Percentiles rank a stretch among this genome's conserved stretches.
phyloP scores from a whole-genome alignment of 1,284 basidiomycete genomes.

The Rugosomyces carneus region DNA sequence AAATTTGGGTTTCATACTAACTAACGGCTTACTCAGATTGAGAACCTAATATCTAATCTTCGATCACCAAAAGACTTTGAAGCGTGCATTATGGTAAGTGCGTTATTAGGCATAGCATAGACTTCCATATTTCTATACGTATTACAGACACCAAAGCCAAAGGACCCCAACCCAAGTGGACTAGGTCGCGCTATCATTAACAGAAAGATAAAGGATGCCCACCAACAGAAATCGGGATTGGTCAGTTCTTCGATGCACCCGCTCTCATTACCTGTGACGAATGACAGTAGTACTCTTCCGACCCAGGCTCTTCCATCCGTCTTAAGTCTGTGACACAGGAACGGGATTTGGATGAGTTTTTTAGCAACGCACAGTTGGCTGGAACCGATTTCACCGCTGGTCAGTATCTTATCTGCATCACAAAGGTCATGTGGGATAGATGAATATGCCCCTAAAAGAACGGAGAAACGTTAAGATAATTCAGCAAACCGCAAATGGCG shows the following conservation, averaged over 20 bases:
- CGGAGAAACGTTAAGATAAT: slow-evolving; percentile 91
- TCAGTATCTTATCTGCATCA: slow-evolving; percentile 27
- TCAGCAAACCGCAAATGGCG: slow-evolving; percentile 50
- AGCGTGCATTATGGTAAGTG: slow-evolving; percentile 14
- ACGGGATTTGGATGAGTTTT: slow-evolving; percentile 91
- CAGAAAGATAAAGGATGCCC: slow-evolving; percentile 77
- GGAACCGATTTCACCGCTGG: slow-evolving; percentile 97
- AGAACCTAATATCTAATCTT: background rate
- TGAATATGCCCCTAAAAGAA: slow-evolving; percentile 36
- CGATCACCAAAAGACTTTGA: too few species aligned
- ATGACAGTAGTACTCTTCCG: slow-evolving; percentile 64
- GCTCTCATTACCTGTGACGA: background rate
- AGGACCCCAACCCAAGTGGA: slow-evolving; percentile 65
- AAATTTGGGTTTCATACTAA: background rate
- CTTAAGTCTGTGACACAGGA: slow-evolving; percentile 96
- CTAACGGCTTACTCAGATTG: background rate
- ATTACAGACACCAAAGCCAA: slow-evolving; percentile 40
- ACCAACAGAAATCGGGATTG: slow-evolving; percentile 65
- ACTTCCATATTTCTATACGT: background rate
- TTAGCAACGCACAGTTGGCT: slow-evolving; percentile 92
- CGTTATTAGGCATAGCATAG: background rate
- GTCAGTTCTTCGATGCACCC: slow-evolving; percentile 39
- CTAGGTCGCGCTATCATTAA: slow-evolving; percentile 92
- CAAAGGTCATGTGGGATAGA: slow-evolving; percentile 8
- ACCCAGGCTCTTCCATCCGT: slow-evolving; percentile 62